Percentiles rank a stretch among this genome's conserved stretches.
Evolutionary conservation across 495 filamentous ascomycete genomes (phyloP).

Genomic region (Podospora fimiseda): DNA sequence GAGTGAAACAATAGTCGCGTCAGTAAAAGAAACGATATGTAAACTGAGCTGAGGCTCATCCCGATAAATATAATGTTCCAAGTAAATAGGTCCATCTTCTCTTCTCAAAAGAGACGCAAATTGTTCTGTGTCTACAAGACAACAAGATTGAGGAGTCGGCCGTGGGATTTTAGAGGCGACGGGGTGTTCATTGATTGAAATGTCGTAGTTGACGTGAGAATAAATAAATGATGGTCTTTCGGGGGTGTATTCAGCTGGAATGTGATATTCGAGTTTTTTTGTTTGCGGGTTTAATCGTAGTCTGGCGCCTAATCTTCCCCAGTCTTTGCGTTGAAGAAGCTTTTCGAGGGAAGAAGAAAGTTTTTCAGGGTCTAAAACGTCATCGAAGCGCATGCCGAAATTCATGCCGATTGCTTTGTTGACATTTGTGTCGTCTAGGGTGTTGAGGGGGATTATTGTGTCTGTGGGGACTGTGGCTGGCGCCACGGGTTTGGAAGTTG

Average conservation of each 20-base stretch:
- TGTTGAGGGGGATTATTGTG: too few relatives aligned
- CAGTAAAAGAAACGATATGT: slow-evolving; percentile 24
- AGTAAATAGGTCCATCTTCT: slow-evolving; percentile 17
- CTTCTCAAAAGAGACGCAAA: too few relatives aligned
- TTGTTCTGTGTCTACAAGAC: slow-evolving; percentile 21
- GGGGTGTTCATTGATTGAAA: slow-evolving; percentile 26
- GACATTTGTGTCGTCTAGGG: too few relatives aligned
- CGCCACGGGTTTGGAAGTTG: too few relatives aligned
- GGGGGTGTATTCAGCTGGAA: slow-evolving; percentile 31
- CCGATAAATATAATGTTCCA: slow-evolving; percentile 22
- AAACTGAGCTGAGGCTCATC: slow-evolving; percentile 22
- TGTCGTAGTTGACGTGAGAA: slow-evolving; percentile 21
- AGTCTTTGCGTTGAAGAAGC: slow-evolving; percentile 30
- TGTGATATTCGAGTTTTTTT: slow-evolving; percentile 39
- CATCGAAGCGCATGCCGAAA: too few relatives aligned
- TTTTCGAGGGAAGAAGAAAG: slow-evolving; percentile 28
- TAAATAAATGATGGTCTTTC: slow-evolving; percentile 30
- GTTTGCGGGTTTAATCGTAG: slow-evolving; percentile 22
- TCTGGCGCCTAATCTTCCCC: slow-evolving; percentile 38
- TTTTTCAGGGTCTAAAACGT: slow-evolving; percentile 39
- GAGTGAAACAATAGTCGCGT: slow-evolving; percentile 28
- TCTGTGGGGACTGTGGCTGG: too few relatives aligned
- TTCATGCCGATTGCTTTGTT: too few relatives aligned
- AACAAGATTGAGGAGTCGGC: slow-evolving; percentile 14
- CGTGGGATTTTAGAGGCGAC: slow-evolving; percentile 25